Base-by-base conservation (phyloP, 164 flowering plant genomes). In the Litsea cubeba region DNA sequence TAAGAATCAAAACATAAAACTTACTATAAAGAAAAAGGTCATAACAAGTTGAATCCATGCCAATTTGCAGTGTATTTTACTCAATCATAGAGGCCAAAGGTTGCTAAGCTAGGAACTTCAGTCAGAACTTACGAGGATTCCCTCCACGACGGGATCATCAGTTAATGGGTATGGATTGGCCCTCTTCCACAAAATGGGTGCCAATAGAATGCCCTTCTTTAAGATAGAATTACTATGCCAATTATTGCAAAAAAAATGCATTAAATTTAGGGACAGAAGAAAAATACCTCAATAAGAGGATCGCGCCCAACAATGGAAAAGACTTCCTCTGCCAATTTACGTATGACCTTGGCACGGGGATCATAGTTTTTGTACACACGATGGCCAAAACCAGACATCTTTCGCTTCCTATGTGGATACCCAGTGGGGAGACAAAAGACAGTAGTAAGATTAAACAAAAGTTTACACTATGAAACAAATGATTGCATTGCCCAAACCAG, bases 311-410 rank as follows among this genome's bases (percentile, higher is more conserved):
- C 98, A 77, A 96, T 96, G 69, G 98, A 87, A 81, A 96, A 96
- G 26, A 96, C 98, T 87, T 94, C 99, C 72, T 96, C 99, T 46
- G 98, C 97, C 74, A 96, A 84, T 75, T 85, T 91, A 73, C 82
- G 86, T 28, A 96, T 90, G 76, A 96, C 98, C 81, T 90, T 96
- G n/a, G 99, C 99, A 74, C 99, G 88, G 25, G 99, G 99, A 79
- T 96, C 99, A 82, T 96, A 96, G 80, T 96, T 96, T 74, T 96
- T 96, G 84, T 96, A 94, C 2, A 96, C 99, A 62, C 99, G 95
- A 76, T 96, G 99, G 40, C 99, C 98, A 87, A 96, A 96, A 70
- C 99, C 99, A 54, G 99, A 92, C 97, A 96, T 89, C 83, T 95
- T 95, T 32, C 97, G 84, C 85, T 96, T 96, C 87, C 99, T 94